Percentiles rank a stretch among this genome's conserved stretches.
Conservation (phyloP, 1,139 yeast species). For the Keqinozyma sinolaborantium region DNA sequence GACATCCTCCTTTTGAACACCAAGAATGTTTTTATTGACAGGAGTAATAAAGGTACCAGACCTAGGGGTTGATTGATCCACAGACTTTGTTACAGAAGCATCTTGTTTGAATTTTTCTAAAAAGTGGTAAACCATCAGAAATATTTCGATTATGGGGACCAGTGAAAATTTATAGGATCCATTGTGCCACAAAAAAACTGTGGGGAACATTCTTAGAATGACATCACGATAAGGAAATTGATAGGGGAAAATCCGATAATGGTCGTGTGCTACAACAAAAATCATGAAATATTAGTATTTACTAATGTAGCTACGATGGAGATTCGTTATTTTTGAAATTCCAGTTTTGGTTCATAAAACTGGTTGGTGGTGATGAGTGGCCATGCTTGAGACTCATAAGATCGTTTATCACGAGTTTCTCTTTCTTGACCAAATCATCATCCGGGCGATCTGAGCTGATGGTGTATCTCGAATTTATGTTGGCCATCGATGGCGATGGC, state of each 20-base stretch:
- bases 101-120: background rate
- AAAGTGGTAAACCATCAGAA: background rate
- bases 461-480: slow-evolving; percentile 4
- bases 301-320: background rate
- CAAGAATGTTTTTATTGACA: slow-evolving; percentile 9
- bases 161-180: background rate
- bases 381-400: slow-evolving; percentile 24
- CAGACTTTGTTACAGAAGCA: background rate
- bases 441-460: slow-evolving; percentile 5
- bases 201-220: no score
- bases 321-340: background rate
- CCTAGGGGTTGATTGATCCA: background rate
- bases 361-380: slow-evolving; percentile 4
- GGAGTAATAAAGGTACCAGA: background rate
- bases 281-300: no score
- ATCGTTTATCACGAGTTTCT: slow-evolving; percentile 35
- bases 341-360: background rate
- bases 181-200: background rate
- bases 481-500: slow-evolving; percentile 6
- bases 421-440: slow-evolving; percentile 27
- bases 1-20: slow-evolving; percentile 9
- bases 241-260: background rate
- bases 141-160: no score
- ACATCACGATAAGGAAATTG: background rate
- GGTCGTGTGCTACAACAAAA: no score